Conservation (phyloP, 225 moss, liverwort and hornwort genomes). For the Physcomitrellopsis africana region DNA sequence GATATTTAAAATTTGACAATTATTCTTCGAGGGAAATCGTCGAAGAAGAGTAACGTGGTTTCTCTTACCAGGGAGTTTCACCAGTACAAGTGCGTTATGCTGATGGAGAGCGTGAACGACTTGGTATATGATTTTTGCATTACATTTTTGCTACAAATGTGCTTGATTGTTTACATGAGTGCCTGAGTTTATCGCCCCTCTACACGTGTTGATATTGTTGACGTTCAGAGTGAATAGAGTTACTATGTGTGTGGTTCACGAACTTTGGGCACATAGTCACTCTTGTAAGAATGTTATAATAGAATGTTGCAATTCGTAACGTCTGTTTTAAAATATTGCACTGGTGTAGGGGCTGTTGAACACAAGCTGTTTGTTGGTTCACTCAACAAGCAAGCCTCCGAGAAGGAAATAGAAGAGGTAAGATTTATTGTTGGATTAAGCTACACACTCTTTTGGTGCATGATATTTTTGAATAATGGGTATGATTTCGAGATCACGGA, state of each 20-base stretch:
- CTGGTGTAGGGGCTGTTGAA: slow-evolving; percentile 87
- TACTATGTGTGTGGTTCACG: background rate
- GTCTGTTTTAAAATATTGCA: slow-evolving; percentile 13
- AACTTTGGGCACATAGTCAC: background rate
- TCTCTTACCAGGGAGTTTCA: slow-evolving; percentile 76
- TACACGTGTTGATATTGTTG: no score
- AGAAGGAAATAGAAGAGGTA: slow-evolving; percentile 86
- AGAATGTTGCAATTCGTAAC: no score
- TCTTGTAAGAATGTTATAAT: background rate
- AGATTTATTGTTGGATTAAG: slow-evolving; percentile 17
- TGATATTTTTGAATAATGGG: no score
- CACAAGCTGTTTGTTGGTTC: slow-evolving; percentile 97
- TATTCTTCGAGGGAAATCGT: slow-evolving; percentile 1
- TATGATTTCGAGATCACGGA: no score
- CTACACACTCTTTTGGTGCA: background rate
- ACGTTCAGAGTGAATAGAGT: background rate
- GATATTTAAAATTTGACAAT: no score
- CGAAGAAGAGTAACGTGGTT: slow-evolving; percentile 17
- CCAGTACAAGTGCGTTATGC: slow-evolving; percentile 99
- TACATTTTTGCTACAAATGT: slow-evolving; percentile 29
- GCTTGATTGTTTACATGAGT: slow-evolving; percentile 14
- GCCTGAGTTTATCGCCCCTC: background rate
- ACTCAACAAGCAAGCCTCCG: slow-evolving; percentile 92
- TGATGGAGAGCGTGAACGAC: slow-evolving; percentile 98
- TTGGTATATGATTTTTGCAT: slow-evolving; percentile 61